Conservation (phyloP, 345 rosid species). For the Pseudoturritis turrita region DNA sequence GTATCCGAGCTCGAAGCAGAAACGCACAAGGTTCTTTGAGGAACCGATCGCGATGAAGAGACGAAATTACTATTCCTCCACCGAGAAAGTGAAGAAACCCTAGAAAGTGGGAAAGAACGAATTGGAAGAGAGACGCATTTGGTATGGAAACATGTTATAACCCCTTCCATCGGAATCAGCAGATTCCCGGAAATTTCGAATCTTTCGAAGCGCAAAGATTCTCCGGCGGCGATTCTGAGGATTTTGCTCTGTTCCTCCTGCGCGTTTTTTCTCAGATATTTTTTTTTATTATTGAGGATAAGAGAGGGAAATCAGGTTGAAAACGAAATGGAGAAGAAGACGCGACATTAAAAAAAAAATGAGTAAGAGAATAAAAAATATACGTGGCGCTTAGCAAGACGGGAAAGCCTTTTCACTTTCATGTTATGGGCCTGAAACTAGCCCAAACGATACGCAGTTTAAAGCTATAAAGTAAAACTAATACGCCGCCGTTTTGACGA, state of each 20-base stretch:
- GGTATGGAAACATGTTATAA: slow-evolving; percentile 35
- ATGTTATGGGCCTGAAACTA: not conserved
- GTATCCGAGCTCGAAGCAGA: slow-evolving; percentile 60
- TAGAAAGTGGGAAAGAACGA: slow-evolving; percentile 29
- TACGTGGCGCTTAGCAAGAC: slow-evolving; percentile 6
- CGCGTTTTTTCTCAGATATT: slow-evolving; percentile 3
- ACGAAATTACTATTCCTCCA: slow-evolving; percentile 27
- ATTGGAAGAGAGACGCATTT: slow-evolving; percentile 45
- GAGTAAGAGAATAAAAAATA: not conserved
- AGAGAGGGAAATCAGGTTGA: slow-evolving; percentile 37
- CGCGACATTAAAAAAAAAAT: not conserved
- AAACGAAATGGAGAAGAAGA: slow-evolving; percentile 28
- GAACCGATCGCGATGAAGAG: slow-evolving; percentile 28
- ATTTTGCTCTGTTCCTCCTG: not conserved
- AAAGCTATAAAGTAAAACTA: too few species aligned
- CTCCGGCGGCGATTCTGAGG: slow-evolving; percentile 30
- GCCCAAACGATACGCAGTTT: slow-evolving; percentile 19
- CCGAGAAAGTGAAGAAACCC: slow-evolving; percentile 33
- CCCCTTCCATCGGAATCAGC: slow-evolving; percentile 31
- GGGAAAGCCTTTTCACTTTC: not conserved
- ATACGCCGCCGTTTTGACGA: not conserved
- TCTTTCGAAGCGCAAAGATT: not conserved
- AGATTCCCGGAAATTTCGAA: not conserved
- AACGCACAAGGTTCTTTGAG: slow-evolving; percentile 33
- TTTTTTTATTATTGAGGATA: slow-evolving; percentile 25